Evolutionary conservation across 2,329 filamentous ascomycete species (phyloP).

Genomic region (Aspergillus sp.): DNA sequence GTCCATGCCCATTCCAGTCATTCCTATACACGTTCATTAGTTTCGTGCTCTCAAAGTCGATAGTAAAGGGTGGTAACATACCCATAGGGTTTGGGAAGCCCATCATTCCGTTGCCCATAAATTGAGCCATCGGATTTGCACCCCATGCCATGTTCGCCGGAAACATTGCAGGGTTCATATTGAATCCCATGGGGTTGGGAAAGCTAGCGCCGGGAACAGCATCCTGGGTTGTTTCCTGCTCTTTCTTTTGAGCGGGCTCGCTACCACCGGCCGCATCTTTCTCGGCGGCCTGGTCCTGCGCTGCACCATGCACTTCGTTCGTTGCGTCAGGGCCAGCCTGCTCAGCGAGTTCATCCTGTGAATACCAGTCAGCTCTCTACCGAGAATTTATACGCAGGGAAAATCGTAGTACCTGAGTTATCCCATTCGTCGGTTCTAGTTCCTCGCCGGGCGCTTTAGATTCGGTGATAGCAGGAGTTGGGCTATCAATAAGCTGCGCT

Average conservation of each 20-base stretch:
- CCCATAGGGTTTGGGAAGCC: conserved; percentile 86
- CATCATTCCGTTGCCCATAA: conserved; percentile 49
- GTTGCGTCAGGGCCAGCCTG: conserved; percentile 10
- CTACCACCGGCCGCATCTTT: conserved; percentile 20
- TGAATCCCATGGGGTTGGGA: conserved; percentile 39
- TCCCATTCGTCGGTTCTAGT: conserved; percentile 7
- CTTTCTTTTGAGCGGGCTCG: conserved; percentile 13
- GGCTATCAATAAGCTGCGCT: conserved; percentile 15
- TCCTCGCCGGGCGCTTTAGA: conserved; percentile 8
- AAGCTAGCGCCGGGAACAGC: conserved; percentile 14
- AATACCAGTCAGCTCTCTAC: not conserved
- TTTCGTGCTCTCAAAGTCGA: not conserved
- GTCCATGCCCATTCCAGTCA: conserved; percentile 83
- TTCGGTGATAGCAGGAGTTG: conserved; percentile 5
- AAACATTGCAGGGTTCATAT: conserved; percentile 51
- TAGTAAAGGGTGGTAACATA: conserved; percentile 41
- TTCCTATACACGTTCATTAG: conserved; percentile 54
- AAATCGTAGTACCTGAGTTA: conserved; percentile 20
- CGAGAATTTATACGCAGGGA: not conserved
- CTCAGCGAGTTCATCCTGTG: conserved; percentile 18
- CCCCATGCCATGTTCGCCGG: conserved; percentile 59
- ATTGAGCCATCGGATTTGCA: conserved; percentile 71
- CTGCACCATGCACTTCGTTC: conserved; percentile 10
- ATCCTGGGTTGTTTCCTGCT: conserved; percentile 15
- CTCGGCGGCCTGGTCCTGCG: conserved; percentile 14